A percentile compares a stretch with the other conserved stretches of the same genome.
These are phyloP conservation scores for Quercus wislizeni DNA, from an alignment of 306 rosid genomes.

Conservation along the genomic window DNA sequence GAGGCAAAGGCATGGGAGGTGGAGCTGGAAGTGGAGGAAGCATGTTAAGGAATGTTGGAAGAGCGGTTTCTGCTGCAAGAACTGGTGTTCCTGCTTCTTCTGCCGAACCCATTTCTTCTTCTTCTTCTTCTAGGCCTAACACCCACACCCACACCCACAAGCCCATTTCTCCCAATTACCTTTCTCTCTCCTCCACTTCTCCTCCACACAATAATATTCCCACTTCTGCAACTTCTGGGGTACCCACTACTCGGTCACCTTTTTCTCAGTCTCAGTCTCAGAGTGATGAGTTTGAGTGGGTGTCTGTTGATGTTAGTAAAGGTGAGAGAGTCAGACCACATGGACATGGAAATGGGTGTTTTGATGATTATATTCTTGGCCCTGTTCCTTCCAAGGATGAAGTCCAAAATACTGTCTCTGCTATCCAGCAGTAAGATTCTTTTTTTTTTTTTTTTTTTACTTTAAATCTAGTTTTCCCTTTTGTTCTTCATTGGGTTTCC, in stretches of 20 bases:
- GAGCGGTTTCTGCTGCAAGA: slow-evolving; percentile 29
- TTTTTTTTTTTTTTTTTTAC: background rate
- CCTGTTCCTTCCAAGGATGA: slow-evolving; percentile 51
- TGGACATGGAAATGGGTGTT: background rate
- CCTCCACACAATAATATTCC: slow-evolving; percentile 17
- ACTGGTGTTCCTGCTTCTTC: slow-evolving; percentile 22
- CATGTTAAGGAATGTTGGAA: slow-evolving; percentile 30
- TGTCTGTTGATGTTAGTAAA: slow-evolving; percentile 30
- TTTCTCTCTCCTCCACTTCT: slow-evolving; percentile 28
- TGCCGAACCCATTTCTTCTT: slow-evolving; percentile 23
- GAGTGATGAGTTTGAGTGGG: slow-evolving; percentile 46
- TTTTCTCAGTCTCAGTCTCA: background rate
- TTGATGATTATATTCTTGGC: slow-evolving; percentile 27
- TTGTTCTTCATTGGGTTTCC: background rate
- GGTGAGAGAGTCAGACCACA: slow-evolving; percentile 4
- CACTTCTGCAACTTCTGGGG: slow-evolving; percentile 13
- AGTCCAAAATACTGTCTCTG: slow-evolving; percentile 47
- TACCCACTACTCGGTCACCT: slow-evolving; percentile 15
- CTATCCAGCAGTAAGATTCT: slow-evolving; percentile 43
- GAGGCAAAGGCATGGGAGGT: slow-evolving; percentile 51
- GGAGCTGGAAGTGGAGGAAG: slow-evolving; percentile 34
- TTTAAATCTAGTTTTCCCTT: background rate
- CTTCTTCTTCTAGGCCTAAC: slow-evolving; percentile 24
- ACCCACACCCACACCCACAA: slow-evolving; percentile 1
- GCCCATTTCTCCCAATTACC: slow-evolving; percentile 14